Evolutionary conservation across 805 yeast species (phyloP), one percentile per base, ranked within the genome.

Genomic region (Ogataea degrootiae): DNA sequence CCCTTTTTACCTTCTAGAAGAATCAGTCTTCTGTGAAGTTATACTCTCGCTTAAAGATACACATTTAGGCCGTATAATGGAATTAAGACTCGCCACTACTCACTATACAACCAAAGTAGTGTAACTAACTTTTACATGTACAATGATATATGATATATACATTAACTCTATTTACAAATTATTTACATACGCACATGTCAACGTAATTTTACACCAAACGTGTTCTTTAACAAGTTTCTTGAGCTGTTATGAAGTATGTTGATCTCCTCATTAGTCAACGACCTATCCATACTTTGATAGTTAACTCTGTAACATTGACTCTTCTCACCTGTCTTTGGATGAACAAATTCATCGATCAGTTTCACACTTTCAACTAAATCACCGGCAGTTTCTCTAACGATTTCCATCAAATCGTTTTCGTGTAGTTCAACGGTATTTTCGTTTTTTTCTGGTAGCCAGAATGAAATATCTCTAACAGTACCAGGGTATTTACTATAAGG

Each of bases 271-370:
- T 86, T 89, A 23, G 96, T 88, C 56, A 94, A 72, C 48, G 86
- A 85, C 59, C 97, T 79, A 58, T 92, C 97, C 97, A 94, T 91
- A 1, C 96, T 86, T 69, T 94, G 98, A 69, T 89, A 94, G 62
- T 85, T 85, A 49, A 94, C 78, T 56, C 99, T 74, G 74, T 88
- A 94, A 69, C 97, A 90, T 58, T 86, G 85, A 8, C 96, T 85
- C 53, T 71, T 78, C 56, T 75, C 78, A 2, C 83, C 83, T 0
- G 90, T 83, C 61, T 88, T 88, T 36, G 96, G 96, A 65, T 92
- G 96, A 14, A 71, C 73, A 60, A 92, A 94, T 60, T 85, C 85
- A 63, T 94, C 99, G 33, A 88, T 73, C 41, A 86, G 67, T 41
- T 74, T 71, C 2, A 94, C 98, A 57, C 82, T 87, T 66, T 92